Evolutionary conservation across 305 asterid species (phyloP).

Genomic region (Plantago coronopus): DNA sequence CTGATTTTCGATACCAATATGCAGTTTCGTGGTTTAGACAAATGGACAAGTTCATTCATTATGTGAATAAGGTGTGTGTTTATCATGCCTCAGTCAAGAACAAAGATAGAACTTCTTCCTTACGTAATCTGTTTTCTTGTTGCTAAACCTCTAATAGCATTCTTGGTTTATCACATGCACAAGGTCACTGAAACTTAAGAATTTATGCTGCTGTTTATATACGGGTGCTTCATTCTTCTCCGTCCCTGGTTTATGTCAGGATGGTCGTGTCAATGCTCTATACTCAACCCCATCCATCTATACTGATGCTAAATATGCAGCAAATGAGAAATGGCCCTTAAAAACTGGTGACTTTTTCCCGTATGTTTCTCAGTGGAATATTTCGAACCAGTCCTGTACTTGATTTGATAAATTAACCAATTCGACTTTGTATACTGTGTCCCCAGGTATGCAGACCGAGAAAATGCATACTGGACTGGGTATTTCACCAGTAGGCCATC

Average conservation of each 20-base stretch:
- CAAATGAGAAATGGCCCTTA: slow-evolving; percentile 66
- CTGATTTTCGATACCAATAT: slow-evolving; percentile 81
- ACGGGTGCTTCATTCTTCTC: slow-evolving; percentile 21
- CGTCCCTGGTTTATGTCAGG: slow-evolving; percentile 37
- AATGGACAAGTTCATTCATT: slow-evolving; percentile 91
- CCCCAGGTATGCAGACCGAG: slow-evolving; percentile 69
- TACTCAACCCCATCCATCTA: slow-evolving; percentile 84
- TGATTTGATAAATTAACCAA: slow-evolving; percentile 14
- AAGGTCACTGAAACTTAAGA: no score
- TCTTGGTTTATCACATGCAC: no score
- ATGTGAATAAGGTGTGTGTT: slow-evolving; percentile 61
- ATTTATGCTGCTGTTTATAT: slow-evolving; percentile 6
- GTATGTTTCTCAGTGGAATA: slow-evolving; percentile 27
- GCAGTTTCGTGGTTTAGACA: slow-evolving; percentile 84
- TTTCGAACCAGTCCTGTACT: slow-evolving; percentile 10
- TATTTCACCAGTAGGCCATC: slow-evolving; percentile 86
- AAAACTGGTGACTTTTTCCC: slow-evolving; percentile 91
- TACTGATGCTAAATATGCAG: slow-evolving; percentile 72
- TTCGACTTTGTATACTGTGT: slow-evolving; percentile 14
- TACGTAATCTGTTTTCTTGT: background rate
- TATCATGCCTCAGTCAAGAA: background rate
- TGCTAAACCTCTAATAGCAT: background rate
- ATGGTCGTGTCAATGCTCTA: slow-evolving; percentile 86
- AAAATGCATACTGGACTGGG: slow-evolving; percentile 91
- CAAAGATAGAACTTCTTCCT: slow-evolving; percentile 2